Evolutionary conservation across 192 early-diverging fungal genomes (phyloP).

Genomic region (Umbelopsis ramanniana): DNA sequence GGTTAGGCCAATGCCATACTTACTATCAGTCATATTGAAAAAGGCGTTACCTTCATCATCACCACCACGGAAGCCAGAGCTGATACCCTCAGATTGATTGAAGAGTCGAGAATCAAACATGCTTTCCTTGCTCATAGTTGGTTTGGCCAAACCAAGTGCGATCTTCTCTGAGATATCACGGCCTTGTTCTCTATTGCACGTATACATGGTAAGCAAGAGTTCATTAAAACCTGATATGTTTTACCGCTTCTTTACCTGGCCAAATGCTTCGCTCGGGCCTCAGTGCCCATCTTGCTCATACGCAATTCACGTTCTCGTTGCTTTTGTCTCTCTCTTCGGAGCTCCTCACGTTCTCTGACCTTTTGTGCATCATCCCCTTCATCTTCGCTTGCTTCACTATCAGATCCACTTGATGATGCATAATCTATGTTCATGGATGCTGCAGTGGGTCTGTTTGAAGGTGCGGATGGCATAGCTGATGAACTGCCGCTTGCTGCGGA

Average conservation of each 20-base stretch:
- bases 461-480: slow-evolving; percentile 29
- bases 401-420: slow-evolving; percentile 37
- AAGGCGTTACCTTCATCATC: slow-evolving; percentile 73
- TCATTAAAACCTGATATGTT: slow-evolving; percentile 24
- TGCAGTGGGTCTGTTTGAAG: slow-evolving; percentile 34
- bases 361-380: slow-evolving; percentile 63
- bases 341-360: slow-evolving; percentile 81
- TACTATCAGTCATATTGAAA: background rate
- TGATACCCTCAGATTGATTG: slow-evolving; percentile 87
- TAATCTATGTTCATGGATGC: slow-evolving; percentile 42
- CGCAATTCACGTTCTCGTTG: slow-evolving; percentile 88
- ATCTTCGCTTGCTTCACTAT: slow-evolving; percentile 39
- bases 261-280: slow-evolving; percentile 80
- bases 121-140: slow-evolving; percentile 84
- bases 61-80: slow-evolving; percentile 76
- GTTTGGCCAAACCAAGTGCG: slow-evolving; percentile 94
- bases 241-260: slow-evolving; percentile 51
- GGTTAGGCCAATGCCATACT: background rate
- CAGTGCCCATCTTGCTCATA: slow-evolving; percentile 87
- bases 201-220: background rate
- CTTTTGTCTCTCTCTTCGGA: slow-evolving; percentile 81
- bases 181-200: slow-evolving; percentile 61
- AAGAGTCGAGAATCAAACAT: slow-evolving; percentile 96
- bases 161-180: slow-evolving; percentile 99
- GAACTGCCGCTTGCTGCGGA: slow-evolving; percentile 14